Base-by-base conservation (phyloP, 495 filamentous ascomycete species). In the Talaromyces proteolyticus region DNA sequence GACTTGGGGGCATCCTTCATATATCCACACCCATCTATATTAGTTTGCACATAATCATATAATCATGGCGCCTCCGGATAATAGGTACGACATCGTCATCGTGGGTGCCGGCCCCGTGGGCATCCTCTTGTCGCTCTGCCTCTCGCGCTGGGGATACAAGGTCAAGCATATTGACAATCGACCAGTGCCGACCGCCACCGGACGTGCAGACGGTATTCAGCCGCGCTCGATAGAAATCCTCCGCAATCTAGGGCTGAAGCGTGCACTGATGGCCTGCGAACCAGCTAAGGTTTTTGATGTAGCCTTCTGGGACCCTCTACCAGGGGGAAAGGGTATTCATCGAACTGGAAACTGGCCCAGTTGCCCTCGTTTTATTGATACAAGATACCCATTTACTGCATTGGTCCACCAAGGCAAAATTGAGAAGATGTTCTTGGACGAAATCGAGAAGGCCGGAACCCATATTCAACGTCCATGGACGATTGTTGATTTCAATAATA, bases 21-120 rank as follows among this genome's bases (percentile, higher is more conserved):
- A 43, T 46, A 38, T 49, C 19, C 12, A 29, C 34, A 40, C 44
- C 45, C 23, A 42, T 43, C 21, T 52, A n/a, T 6, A 47, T 14
- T 19, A 36, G 16, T 18, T 4, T 11, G 16, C 10, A 39, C 36
- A 7, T 17, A 20, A 16, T 2, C 18, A 7, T 41, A 6, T 17
- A 6, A 16, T 10, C 12, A 44, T 14, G 12, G 16, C 22, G 3
- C 22, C 36, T 47, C 55, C 22, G 29, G 54, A 68, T 54, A 75
- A 79, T 46, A 75, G 65, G 14, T 84, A 83, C 63, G 85, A 88
- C 57, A 80, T 86, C 52, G 88, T 94, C 58, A 90, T 96, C 58
- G 74, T 96, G 50, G 90, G 90, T 52, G 91, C 90, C 43, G 89
- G 90, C 25, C 89, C 91, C n/a, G 89, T 88, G 23, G 91, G 90